phyloP scores from a whole-genome alignment of 2,329 filamentous ascomycete species.

The Neonectria faginata region DNA sequence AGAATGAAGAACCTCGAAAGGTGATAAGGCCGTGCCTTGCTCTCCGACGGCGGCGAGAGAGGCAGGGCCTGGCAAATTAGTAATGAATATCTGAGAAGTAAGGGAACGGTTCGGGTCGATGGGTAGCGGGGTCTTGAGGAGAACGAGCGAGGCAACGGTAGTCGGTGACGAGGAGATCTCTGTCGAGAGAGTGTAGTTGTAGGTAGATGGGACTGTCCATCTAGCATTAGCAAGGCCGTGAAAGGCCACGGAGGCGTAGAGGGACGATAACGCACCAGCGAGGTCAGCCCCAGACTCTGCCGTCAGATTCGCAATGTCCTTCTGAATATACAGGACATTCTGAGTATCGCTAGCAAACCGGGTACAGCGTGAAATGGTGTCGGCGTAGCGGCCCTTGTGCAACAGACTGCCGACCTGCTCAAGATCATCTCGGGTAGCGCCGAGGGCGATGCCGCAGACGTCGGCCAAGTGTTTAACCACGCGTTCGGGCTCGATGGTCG shows the following conservation, averaged over 20 bases:
- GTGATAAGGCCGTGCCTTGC: slow-evolving; percentile 79
- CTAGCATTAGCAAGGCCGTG: slow-evolving; percentile 27
- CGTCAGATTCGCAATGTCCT: slow-evolving; percentile 73
- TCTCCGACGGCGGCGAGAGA: slow-evolving; percentile 75
- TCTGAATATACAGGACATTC: slow-evolving; percentile 90
- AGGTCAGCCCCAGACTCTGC: slow-evolving; percentile 62
- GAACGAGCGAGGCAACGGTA: slow-evolving; percentile 87
- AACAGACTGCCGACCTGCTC: slow-evolving; percentile 85
- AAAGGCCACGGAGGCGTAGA: not conserved
- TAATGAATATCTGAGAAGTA: slow-evolving; percentile 89
- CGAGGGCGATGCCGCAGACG: slow-evolving; percentile 79
- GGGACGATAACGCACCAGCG: slow-evolving; percentile 53
- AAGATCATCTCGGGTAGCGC: slow-evolving; percentile 81
- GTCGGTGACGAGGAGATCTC: slow-evolving; percentile 84
- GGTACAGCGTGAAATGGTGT: slow-evolving; percentile 87
- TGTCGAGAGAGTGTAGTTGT: slow-evolving; percentile 82
- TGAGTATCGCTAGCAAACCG: slow-evolving; percentile 92
- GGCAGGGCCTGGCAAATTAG: slow-evolving; percentile 87
- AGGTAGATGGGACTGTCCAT: slow-evolving; percentile 60
- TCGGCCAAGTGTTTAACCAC: slow-evolving; percentile 79
- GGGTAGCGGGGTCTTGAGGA: slow-evolving; percentile 89
- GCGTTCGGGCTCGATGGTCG: slow-evolving; percentile 73
- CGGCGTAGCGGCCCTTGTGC: slow-evolving; percentile 75
- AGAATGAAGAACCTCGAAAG: slow-evolving; percentile 92
- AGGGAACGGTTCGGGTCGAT: slow-evolving; percentile 87